Percentiles rank a stretch among this genome's conserved stretches.
phyloP scores from a whole-genome alignment of 352 stramenopile species.

The Phytophthora vignae region DNA sequence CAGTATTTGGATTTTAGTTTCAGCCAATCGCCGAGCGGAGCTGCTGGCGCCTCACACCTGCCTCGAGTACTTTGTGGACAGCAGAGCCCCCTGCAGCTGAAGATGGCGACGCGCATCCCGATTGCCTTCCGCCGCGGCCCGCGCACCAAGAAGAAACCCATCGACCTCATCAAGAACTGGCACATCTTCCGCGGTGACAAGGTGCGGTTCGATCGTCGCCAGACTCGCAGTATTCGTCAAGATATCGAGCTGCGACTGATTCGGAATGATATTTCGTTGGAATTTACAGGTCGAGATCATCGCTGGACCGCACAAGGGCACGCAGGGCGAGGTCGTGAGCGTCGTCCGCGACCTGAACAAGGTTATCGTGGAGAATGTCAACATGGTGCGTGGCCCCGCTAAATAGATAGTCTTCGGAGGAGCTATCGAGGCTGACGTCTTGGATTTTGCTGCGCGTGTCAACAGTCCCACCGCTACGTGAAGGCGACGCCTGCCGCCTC shows the following conservation, averaged over 20 bases:
- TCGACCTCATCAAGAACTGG: slow-evolving; percentile 83
- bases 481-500: slow-evolving; percentile 76
- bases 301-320: slow-evolving; percentile 84
- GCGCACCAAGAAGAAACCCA: slow-evolving; percentile 81
- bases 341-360: slow-evolving; percentile 83
- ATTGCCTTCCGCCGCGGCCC: slow-evolving; percentile 81
- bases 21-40: slow-evolving; percentile 18
- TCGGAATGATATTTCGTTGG: background rate
- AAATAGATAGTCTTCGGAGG: background rate
- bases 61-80: slow-evolving; percentile 36
- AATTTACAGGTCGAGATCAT: slow-evolving; percentile 76
- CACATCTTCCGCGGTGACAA: slow-evolving; percentile 83
- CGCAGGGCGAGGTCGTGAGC: slow-evolving; percentile 75
- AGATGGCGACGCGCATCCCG: slow-evolving; percentile 80
- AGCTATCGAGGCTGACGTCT: background rate
- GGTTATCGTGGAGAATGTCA: slow-evolving; percentile 88
- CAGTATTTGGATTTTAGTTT: slow-evolving; percentile 13
- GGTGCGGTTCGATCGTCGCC: slow-evolving; percentile 37
- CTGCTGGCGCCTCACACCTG: slow-evolving; percentile 2
- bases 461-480: slow-evolving; percentile 74
- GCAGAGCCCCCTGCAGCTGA: slow-evolving; percentile 24
- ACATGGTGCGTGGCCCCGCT: slow-evolving; percentile 65
- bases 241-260: background rate
- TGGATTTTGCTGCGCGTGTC: background rate
- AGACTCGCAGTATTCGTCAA: background rate